A percentile compares a stretch with the other conserved stretches of the same genome.
phyloP scores from a whole-genome alignment of 352 stramenopile species.

The Globisporangium heterothallicum region DNA sequence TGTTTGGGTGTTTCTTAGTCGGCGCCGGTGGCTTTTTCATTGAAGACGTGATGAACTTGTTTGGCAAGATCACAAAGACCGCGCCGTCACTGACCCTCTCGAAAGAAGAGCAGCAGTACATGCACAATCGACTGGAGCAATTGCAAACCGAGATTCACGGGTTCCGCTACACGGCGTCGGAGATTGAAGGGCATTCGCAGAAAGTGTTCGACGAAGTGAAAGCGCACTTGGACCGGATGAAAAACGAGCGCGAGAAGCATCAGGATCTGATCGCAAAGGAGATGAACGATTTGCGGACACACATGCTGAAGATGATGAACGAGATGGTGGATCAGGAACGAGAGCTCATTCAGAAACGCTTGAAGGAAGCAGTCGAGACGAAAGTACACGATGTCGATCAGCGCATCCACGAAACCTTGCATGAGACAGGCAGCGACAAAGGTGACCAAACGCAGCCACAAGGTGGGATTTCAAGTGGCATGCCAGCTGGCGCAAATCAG shows the following conservation, averaged over 20 bases:
- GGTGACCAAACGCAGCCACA: not conserved
- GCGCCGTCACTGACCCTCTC: constrained; percentile 22
- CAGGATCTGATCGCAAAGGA: constrained; percentile 57
- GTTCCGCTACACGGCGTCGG: constrained; percentile 37
- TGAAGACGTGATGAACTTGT: constrained; percentile 36
- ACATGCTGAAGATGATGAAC: constrained; percentile 43
- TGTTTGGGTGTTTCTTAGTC: constrained; percentile 32
- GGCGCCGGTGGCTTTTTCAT: constrained; percentile 50
- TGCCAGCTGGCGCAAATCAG: too few relatives aligned
- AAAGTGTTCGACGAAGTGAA: constrained; percentile 46
- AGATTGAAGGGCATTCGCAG: constrained; percentile 57
- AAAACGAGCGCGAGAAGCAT: constrained; percentile 42
- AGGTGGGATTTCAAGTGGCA: not conserved
- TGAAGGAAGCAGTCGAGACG: constrained; percentile 27
- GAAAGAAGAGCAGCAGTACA: constrained; percentile 29
- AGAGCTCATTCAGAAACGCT: constrained; percentile 31
- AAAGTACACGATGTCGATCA: not conserved
- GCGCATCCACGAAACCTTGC: not conserved
- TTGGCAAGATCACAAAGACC: constrained; percentile 26
- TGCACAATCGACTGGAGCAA: constrained; percentile 36
- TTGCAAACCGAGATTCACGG: constrained; percentile 48
- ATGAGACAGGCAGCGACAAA: not conserved
- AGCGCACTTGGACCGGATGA: constrained; percentile 39
- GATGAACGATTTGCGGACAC: constrained; percentile 51
- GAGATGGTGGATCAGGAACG: constrained; percentile 57